These are phyloP conservation scores for Pseudohyphozyma bogoriensis DNA, from an alignment of 768 basidiomycete genomes.

Conservation along the genomic window DNA sequence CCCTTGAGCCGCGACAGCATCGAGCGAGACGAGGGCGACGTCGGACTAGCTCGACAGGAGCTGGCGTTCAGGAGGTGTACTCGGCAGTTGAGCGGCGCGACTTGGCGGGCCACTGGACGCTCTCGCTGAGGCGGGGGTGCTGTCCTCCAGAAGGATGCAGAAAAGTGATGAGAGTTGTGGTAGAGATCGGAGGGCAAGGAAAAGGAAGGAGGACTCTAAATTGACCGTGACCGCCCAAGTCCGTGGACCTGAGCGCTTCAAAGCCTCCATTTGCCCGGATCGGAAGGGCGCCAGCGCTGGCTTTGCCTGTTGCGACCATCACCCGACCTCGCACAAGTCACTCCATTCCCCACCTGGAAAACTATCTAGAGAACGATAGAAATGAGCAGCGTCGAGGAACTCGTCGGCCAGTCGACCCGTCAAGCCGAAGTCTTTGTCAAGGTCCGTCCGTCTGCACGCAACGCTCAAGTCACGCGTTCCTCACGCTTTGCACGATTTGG, in stretches of 20 bases:
- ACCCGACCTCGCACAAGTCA: background rate
- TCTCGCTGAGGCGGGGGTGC: no score
- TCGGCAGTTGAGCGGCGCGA: background rate
- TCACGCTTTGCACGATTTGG: no score
- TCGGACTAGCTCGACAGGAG: background rate
- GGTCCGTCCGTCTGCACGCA: background rate
- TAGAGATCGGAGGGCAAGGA: background rate
- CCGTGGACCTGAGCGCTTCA: background rate
- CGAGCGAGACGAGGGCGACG: background rate
- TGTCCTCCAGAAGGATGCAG: no score
- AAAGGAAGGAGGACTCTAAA: background rate
- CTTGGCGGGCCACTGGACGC: background rate
- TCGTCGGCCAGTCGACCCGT: background rate
- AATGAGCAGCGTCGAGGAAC: background rate
- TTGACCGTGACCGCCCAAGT: background rate
- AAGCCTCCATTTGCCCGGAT: background rate
- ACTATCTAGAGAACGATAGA: no score
- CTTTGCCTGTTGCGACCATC: background rate
- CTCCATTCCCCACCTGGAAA: no score
- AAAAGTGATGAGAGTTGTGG: background rate
- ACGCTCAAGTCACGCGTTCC: no score
- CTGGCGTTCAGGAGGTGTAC: background rate
- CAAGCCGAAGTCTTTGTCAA: background rate
- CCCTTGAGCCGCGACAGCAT: conserved; percentile 18
- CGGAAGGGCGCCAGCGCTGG: background rate